Conservation (phyloP, 352 stramenopile species). For the Discostella stelligera region DNA sequence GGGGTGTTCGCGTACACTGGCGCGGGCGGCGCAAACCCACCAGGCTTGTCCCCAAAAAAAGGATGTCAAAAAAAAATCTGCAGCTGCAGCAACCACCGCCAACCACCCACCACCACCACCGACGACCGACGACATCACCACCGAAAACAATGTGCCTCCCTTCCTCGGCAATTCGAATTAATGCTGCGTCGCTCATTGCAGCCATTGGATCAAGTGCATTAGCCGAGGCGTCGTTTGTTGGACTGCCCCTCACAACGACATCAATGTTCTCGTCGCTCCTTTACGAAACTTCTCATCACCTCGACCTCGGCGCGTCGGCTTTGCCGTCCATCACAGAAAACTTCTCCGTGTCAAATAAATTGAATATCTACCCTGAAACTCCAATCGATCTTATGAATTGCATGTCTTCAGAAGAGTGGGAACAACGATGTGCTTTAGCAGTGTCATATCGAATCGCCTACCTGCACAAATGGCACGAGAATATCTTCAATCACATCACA, state of each 20-base stretch:
- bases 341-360: constrained; percentile 4
- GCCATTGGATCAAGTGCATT: background rate
- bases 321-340: background rate
- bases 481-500: constrained; percentile 55
- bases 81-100: no score
- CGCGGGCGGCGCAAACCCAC: no score
- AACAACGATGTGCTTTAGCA: constrained; percentile 41
- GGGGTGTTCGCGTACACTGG: no score
- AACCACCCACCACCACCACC: background rate
- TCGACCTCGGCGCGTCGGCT: background rate
- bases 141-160: background rate
- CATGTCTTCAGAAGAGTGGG: constrained; percentile 36
- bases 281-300: background rate
- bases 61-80: no score
- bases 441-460: constrained; percentile 45
- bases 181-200: background rate
- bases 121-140: no score
- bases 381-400: constrained; percentile 16
- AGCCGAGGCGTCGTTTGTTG: background rate
- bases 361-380: constrained; percentile 35
- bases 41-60: no score
- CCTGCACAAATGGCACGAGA: constrained; percentile 45
- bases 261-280: background rate
- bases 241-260: background rate
- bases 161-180: background rate